These are phyloP conservation scores for Thermothielavioides terrestris DNA, from an alignment of 495 filamentous ascomycete species.

Conservation along the genomic window DNA sequence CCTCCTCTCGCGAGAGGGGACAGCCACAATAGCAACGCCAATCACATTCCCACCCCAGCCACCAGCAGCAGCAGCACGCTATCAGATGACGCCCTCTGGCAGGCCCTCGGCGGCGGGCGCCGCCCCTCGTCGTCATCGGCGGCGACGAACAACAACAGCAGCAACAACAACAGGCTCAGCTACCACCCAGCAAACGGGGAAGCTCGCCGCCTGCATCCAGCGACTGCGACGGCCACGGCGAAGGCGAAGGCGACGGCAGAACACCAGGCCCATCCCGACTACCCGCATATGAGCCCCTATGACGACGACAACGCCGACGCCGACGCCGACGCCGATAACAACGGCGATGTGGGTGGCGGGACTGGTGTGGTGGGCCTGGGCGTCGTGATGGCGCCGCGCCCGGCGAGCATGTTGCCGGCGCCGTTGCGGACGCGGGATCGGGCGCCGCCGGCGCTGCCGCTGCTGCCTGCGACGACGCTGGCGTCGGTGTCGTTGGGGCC, in stretches of 20 bases:
- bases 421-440: background rate
- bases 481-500: background rate
- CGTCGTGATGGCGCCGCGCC: background rate
- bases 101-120: background rate
- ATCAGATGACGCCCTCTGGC: slow-evolving; percentile 1
- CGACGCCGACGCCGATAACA: background rate
- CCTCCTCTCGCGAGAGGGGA: background rate
- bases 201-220: no score
- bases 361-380: background rate
- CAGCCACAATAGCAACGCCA: background rate
- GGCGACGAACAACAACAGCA: no score
- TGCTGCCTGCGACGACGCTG: background rate
- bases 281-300: slow-evolving; percentile 17
- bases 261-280: slow-evolving; percentile 9
- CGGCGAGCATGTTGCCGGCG: background rate
- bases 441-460: background rate
- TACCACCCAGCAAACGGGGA: no score
- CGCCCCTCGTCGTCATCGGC: background rate
- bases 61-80: background rate
- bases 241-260: background rate
- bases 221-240: no score
- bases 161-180: no score
- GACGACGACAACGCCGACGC: background rate
- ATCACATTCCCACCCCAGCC: background rate
- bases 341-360: background rate